phyloP scores from a whole-genome alignment of 805 yeast genomes.

The Candida multigemmis region DNA sequence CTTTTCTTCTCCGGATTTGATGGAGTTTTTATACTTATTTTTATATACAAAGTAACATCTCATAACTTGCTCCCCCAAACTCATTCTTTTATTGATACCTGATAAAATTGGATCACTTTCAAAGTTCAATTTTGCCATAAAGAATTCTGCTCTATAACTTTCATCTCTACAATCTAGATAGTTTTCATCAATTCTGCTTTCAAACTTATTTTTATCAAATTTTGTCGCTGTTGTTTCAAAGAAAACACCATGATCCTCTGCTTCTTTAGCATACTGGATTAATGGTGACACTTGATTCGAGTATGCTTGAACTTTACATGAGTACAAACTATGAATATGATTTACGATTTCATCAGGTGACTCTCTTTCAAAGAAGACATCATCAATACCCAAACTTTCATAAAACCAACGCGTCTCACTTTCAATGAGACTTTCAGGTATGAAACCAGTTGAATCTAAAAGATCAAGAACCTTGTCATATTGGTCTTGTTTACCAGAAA shows the following conservation, averaged over 20 bases:
- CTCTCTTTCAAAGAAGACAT: conserved; percentile 83
- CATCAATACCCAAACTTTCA: conserved; percentile 80
- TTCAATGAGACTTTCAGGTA: conserved; percentile 82
- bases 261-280: conserved; percentile 73
- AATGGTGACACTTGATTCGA: conserved; percentile 33
- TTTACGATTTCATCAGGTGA: conserved; percentile 70
- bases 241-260: conserved; percentile 82
- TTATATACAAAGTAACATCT: conserved; percentile 80
- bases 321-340: conserved; percentile 81
- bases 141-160: conserved; percentile 66
- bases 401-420: conserved; percentile 87
- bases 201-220: conserved; percentile 42
- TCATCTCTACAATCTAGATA: conserved; percentile 52
- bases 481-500: conserved; percentile 75
- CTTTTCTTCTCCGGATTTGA: too few relatives aligned
- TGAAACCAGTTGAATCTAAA: conserved; percentile 75
- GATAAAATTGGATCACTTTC: conserved; percentile 35
- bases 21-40: conserved; percentile 36
- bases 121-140: conserved; percentile 54
- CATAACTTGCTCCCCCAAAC: conserved; percentile 39
- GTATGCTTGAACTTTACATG: conserved; percentile 85
- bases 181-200: conserved; percentile 69
- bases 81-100: conserved; percentile 22
- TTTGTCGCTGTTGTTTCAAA: conserved; percentile 52
- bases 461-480: conserved; percentile 73